Evolutionary conservation across 768 basidiomycete species (phyloP).

Genomic region (Heimioporus sp.): DNA sequence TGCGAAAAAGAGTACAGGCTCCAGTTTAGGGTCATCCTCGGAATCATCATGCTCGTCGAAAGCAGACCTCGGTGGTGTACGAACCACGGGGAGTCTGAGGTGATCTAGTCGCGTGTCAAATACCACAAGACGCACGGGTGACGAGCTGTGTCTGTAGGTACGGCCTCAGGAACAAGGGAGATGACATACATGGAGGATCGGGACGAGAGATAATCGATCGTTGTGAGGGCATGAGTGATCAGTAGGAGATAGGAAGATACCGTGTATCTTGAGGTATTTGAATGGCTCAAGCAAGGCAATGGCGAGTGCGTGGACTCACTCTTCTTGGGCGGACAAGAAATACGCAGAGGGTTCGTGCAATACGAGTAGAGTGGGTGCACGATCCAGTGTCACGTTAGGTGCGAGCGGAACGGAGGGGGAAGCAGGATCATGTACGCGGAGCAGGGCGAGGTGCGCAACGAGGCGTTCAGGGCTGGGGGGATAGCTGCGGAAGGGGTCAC

Average conservation of each 20-base stretch:
- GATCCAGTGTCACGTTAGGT: slow-evolving; percentile 34
- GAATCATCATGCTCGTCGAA: slow-evolving; percentile 16
- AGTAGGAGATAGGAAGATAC: slow-evolving; percentile 54
- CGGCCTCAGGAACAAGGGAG: background rate
- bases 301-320: slow-evolving; percentile 15
- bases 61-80: slow-evolving; percentile 17
- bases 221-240: slow-evolving; percentile 45
- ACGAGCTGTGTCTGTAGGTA: slow-evolving; percentile 12
- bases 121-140: slow-evolving; percentile 41
- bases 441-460: slow-evolving; percentile 47
- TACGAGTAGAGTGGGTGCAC: slow-evolving; percentile 51
- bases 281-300: background rate
- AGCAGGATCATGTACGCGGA: slow-evolving; percentile 34
- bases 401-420: slow-evolving; percentile 20
- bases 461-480: slow-evolving; percentile 61
- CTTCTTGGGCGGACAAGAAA: slow-evolving; percentile 34
- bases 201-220: slow-evolving; percentile 35
- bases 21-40: slow-evolving; percentile 25
- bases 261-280: slow-evolving; percentile 26
- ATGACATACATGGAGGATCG: slow-evolving; percentile 20
- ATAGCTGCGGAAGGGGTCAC: slow-evolving; percentile 45
- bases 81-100: slow-evolving; percentile 49
- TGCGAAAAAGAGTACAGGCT: slow-evolving; percentile 39
- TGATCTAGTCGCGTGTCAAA: slow-evolving; percentile 60
- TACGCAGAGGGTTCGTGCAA: slow-evolving; percentile 61